Evolutionary conservation across 1,139 yeast species (phyloP).

Genomic region (Diutina pseudorugosa): DNA sequence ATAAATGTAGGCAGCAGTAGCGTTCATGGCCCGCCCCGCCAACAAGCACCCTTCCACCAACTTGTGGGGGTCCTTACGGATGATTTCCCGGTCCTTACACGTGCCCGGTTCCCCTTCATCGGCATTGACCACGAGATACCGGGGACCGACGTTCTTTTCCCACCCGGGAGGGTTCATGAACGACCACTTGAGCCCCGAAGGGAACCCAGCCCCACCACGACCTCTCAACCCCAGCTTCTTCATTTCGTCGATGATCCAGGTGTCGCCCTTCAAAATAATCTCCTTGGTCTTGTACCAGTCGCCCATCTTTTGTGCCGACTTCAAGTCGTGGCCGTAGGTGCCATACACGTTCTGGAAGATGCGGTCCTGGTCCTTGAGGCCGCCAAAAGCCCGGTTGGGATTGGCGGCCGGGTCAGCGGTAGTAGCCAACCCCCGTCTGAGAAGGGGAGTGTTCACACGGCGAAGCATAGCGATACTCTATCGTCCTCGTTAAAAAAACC

Average conservation of each 20-base stretch:
- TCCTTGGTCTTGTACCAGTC: slow-evolving; percentile 90
- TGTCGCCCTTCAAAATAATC: slow-evolving; percentile 67
- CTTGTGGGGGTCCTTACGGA: slow-evolving; percentile 83
- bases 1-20: slow-evolving; percentile 83
- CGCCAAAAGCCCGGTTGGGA: slow-evolving; percentile 59
- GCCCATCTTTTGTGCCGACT: slow-evolving; percentile 67
- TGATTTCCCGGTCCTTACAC: slow-evolving; percentile 82
- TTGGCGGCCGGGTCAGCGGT: slow-evolving; percentile 34
- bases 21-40: slow-evolving; percentile 87
- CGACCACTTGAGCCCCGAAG: slow-evolving; percentile 83
- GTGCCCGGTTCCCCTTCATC: slow-evolving; percentile 95
- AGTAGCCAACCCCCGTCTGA: slow-evolving; percentile 20
- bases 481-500: not conserved
- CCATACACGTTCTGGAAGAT: slow-evolving; percentile 76
- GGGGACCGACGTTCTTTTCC: slow-evolving; percentile 79
- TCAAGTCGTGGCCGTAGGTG: slow-evolving; percentile 61
- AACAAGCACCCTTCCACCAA: slow-evolving; percentile 78
- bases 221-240: slow-evolving; percentile 80
- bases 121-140: slow-evolving; percentile 79
- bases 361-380: slow-evolving; percentile 70
- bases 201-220: slow-evolving; percentile 91
- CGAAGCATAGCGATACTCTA: not conserved
- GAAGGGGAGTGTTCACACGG: not conserved
- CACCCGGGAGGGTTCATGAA: slow-evolving; percentile 93
- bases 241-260: slow-evolving; percentile 80